These are phyloP conservation scores for Starmerella apis DNA, from an alignment of 805 yeast genomes.

Conservation along the genomic window DNA sequence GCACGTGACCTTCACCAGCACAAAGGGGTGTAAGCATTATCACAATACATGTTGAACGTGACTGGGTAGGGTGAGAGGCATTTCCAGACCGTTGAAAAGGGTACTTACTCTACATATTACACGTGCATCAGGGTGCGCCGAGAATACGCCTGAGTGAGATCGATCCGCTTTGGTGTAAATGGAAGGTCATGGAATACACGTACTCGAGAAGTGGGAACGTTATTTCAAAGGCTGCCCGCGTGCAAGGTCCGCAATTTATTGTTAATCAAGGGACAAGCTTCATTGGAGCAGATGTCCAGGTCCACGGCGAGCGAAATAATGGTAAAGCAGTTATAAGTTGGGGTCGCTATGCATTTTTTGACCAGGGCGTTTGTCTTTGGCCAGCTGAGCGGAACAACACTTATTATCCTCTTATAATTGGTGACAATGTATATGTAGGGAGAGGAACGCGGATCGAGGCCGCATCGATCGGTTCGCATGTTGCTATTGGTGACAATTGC, in stretches of 20 bases:
- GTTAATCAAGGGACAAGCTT: conserved; percentile 33
- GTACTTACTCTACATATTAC: too few species aligned
- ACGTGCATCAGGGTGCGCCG: too few species aligned
- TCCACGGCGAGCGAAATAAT: conserved; percentile 33
- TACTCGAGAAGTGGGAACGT: conserved; percentile 19
- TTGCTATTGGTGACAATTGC: conserved; percentile 31
- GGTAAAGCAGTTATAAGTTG: conserved; percentile 31
- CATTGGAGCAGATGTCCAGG: conserved; percentile 28
- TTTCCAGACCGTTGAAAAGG: too few species aligned
- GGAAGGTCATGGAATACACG: conserved; percentile 16
- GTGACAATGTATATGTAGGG: conserved; percentile 34
- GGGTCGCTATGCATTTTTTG: conserved; percentile 32
- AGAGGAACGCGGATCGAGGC: conserved; percentile 29
- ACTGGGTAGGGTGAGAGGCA: neutral
- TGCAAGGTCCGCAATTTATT: conserved; percentile 33
- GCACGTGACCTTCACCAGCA: neutral
- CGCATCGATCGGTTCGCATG: conserved; percentile 34
- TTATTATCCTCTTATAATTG: conserved; percentile 33
- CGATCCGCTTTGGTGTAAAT: too few species aligned
- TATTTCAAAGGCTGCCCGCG: conserved; percentile 24
- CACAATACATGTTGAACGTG: neutral
- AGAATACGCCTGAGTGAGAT: too few species aligned
- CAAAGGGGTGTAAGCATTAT: neutral
- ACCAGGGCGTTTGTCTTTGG: conserved; percentile 21
- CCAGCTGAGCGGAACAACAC: conserved; percentile 29